phyloP scores from a whole-genome alignment of 163 green algal genomes.

The Chlorella variabilis region DNA sequence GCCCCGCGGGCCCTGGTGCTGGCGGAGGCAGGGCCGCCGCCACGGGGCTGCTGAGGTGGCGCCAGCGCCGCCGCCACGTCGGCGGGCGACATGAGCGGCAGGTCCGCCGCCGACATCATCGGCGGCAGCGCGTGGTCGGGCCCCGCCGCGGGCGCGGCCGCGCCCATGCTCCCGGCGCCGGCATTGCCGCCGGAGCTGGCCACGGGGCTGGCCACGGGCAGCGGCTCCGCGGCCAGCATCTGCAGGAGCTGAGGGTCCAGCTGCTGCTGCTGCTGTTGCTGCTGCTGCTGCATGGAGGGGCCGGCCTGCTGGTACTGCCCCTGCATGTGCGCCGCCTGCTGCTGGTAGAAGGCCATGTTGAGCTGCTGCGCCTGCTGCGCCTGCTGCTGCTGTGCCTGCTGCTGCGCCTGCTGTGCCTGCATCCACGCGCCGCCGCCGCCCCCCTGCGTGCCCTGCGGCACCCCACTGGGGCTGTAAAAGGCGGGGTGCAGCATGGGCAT shows the following conservation, averaged over 20 bases:
- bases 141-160: too few species aligned
- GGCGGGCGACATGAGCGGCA: background rate
- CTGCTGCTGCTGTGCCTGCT: slow-evolving; percentile 8
- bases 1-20: background rate
- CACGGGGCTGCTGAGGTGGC: background rate
- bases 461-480: background rate
- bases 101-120: background rate
- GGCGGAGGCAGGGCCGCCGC: background rate
- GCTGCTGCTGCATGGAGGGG: background rate
- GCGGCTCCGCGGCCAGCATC: background rate
- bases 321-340: slow-evolving; percentile 13
- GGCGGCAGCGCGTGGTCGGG: background rate
- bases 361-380: background rate
- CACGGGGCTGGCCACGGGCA: background rate
- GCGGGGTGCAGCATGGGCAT: slow-evolving; percentile 2
- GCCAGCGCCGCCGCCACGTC: background rate
- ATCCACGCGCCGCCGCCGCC: background rate
- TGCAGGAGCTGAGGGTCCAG: background rate
- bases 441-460: background rate
- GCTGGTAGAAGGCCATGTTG: background rate
- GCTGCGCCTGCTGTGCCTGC: background rate
- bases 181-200: background rate
- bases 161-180: background rate
- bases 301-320: background rate
- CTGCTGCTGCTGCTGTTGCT: slow-evolving; percentile 13